Evolutionary conservation across 495 filamentous ascomycete species (phyloP).

Genomic region (Collariella sp.): DNA sequence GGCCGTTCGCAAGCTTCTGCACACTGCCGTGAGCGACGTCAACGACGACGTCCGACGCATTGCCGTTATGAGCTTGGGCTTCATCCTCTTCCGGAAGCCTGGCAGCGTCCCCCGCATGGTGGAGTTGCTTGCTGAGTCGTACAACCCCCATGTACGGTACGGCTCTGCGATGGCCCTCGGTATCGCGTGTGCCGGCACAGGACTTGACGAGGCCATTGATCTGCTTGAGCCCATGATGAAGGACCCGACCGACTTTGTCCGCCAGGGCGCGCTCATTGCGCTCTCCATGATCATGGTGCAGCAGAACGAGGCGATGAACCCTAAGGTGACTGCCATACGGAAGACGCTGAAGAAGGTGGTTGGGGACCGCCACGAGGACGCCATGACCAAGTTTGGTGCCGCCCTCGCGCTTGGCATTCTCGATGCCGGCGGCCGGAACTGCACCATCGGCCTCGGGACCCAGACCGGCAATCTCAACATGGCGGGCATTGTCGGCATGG

Average conservation of each 20-base stretch:
- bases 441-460: conserved; percentile 94
- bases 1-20: conserved; percentile 92
- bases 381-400: conserved; percentile 98
- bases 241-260: conserved; percentile 96
- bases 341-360: conserved; percentile 87
- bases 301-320: conserved; percentile 94
- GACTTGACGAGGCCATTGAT: conserved; percentile 92
- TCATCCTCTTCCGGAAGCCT: conserved; percentile 97
- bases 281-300: conserved; percentile 97
- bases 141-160: conserved; percentile 98
- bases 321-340: conserved; percentile 71
- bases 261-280: conserved; percentile 92
- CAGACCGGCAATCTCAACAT: conserved; percentile 98
- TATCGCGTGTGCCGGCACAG: conserved; percentile 95
- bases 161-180: conserved; percentile 97
- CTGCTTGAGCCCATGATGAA: conserved; percentile 99
- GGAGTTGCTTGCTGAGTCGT: conserved; percentile 94
- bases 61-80: conserved; percentile 97
- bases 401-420: conserved; percentile 94
- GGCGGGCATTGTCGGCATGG: conserved; percentile 94
- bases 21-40: conserved; percentile 95
- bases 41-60: conserved; percentile 94
- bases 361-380: conserved; percentile 93
- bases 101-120: conserved; percentile 97
- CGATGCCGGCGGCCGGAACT: conserved; percentile 96